Evolutionary conservation across 352 stramenopile species (phyloP), one percentile per base, ranked within the genome.

Genomic region (Pythium volutum): DNA sequence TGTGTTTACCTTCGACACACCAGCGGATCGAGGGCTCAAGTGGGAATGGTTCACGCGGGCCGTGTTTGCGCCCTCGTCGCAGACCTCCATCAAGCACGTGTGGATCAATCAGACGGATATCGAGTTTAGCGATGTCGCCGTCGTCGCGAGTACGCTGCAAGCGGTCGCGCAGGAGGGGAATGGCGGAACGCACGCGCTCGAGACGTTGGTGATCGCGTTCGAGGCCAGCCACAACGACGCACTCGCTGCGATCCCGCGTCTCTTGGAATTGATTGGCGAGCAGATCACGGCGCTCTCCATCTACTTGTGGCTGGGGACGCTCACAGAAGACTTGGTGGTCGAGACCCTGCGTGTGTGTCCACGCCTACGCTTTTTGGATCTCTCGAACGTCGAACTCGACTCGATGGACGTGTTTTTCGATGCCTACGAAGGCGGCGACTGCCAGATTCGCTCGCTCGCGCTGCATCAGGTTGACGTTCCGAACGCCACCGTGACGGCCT

Each of bases 321-420:
- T 65, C 1, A 36, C n/a, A 9, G n/a, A 29, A 7, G 22, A 27
- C 1, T 39, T 34, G 2, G 42, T 66, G 25, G 15, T 4, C n/a
- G 12, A 18, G 23, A 60, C 51, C 20, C 23, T 46, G 7, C 15
- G 22, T 8, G n/a, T 26, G 18, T 66, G 59, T 22, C 59, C 29
- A 6, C 6, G 42, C 23, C 34, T 66, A 3, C n/a, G 27, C 3
- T 59, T 51, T 42, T 41, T 66, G 1, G 50, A 66, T 25, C 23
- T 66, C 6, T 66, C 51, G 8, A 46, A 43, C 34, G 41, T 60
- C 16, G 10, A 51, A 16, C 8, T 66, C 8, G 42, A 60, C 11
- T 66, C 59, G 7, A 45, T 66, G 41, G 59, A 66, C 27, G 33
- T 60, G n/a, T 55, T 66, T 39, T 18, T 56, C 42, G 50, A 66